Base-by-base conservation (phyloP, 1,284 basidiomycete species). In the Singerocomus rubriflavus region DNA sequence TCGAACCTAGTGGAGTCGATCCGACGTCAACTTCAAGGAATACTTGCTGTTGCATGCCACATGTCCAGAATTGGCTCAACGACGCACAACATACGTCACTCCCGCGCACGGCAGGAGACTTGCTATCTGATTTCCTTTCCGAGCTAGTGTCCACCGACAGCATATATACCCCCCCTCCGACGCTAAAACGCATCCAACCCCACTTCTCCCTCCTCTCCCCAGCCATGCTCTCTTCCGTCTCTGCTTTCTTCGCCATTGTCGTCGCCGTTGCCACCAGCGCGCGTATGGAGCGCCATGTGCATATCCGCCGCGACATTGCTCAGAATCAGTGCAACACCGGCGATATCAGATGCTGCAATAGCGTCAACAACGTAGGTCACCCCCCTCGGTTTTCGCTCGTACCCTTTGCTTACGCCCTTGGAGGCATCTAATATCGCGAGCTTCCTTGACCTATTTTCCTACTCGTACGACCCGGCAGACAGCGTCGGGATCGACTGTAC, bases 401-500 rank as follows among this genome's bases (percentile, higher is more conserved):
- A 2, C 7, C 17, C 11, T 30, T 44, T 29, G 17, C 42, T 36
- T 5, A 40, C 10, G 7, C 10, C 11, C 16, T 13, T 7, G 35
- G 26, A 63, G 57, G 53, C 62, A 8, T 31, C 26, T 9, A 10
- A 49, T 3, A 4, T 61, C 29, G 35, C 54, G 7, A 2, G 0
- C 5, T 0, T 66, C 26, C 43, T 69, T 14, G 49, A 55, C 34
- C 0, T 33, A 1, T 29, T 66, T 9, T 53, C 53, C 21, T 47
- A 53, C 35, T 47, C 56, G 48, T 54, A 62, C 36, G 34, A 55
- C 21, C 53, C 46, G 11, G 32, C 55, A 6, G 65, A 57, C 46
- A 52, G 38, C 37, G 41, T 66, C 26, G 67, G 61, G 10, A 42
- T 68, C 44, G 32, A 52, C 41, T 67, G 65, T 43, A 52, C 38